Conservation (phyloP, 2,329 filamentous ascomycete species). For the Diaporthe vexans region DNA sequence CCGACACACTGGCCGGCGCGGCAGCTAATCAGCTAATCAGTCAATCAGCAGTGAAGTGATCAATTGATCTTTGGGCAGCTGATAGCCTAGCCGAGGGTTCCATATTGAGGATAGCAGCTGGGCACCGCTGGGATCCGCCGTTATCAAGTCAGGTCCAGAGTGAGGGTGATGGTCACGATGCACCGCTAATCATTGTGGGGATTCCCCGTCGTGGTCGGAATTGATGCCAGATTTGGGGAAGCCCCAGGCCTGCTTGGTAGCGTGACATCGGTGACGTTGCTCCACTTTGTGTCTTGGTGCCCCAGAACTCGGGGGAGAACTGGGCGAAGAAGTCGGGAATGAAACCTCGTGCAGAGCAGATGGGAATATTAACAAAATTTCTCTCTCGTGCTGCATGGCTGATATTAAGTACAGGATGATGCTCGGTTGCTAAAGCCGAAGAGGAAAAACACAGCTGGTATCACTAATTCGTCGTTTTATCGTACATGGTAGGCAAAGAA, state of each 20-base stretch:
- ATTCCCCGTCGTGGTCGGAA: constrained; percentile 1
- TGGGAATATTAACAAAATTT: neutral
- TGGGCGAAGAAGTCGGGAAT: neutral
- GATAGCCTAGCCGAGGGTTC: constrained; percentile 1
- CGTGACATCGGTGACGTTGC: constrained; percentile 19
- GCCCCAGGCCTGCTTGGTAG: neutral
- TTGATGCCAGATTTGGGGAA: constrained; percentile 20
- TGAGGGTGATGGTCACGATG: neutral
- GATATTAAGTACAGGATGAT: neutral
- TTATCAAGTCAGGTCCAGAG: neutral
- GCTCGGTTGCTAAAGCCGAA: neutral
- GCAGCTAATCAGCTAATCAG: constrained; percentile 2
- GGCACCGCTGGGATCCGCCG: constrained; percentile 2
- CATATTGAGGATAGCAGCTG: neutral
- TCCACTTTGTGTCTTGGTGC: constrained; percentile 16
- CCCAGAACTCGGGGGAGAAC: constrained; percentile 22
- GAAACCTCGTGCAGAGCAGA: constrained; percentile 1
- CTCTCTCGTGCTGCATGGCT: neutral
- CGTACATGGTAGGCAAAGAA: neutral
- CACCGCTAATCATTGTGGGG: constrained; percentile 25
- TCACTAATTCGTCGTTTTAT: constrained; percentile 2
- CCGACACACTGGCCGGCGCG: neutral
- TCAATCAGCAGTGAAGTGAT: neutral
- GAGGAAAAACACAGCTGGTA: constrained; percentile 2
- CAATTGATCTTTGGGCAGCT: neutral